Percentiles rank a stretch among this genome's conserved stretches.
Evolutionary conservation across 2,329 filamentous ascomycete genomes (phyloP).

Genomic region (Cercospora janseana): DNA sequence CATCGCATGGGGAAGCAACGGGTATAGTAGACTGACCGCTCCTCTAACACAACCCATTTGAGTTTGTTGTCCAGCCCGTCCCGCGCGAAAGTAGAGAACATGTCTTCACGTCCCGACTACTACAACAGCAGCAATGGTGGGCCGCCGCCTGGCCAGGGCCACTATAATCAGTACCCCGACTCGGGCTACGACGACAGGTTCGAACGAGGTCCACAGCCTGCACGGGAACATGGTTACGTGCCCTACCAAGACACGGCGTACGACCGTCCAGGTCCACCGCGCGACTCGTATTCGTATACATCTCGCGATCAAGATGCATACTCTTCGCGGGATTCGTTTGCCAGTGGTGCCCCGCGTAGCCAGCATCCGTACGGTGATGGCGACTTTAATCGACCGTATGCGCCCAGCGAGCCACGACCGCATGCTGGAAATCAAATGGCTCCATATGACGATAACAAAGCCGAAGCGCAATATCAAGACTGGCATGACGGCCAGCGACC

Average conservation of each 20-base stretch:
- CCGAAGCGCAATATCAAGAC: constrained; percentile 28
- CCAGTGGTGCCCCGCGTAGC: constrained; percentile 8
- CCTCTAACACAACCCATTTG: too few relatives aligned
- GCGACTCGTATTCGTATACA: constrained; percentile 11
- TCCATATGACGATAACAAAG: constrained; percentile 33
- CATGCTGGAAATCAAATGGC: constrained; percentile 21
- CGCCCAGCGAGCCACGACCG: constrained; percentile 18
- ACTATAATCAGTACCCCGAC: constrained; percentile 15
- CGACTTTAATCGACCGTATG: constrained; percentile 18
- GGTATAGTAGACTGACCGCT: too few relatives aligned
- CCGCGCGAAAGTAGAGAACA: background rate
- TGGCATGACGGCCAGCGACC: constrained; percentile 12
- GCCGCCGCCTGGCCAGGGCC: constrained; percentile 16
- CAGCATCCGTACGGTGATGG: constrained; percentile 7
- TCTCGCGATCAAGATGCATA: constrained; percentile 2
- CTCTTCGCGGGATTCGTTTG: constrained; percentile 11
- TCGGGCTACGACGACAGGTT: constrained; percentile 17
- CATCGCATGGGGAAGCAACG: too few relatives aligned
- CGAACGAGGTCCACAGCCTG: constrained; percentile 12
- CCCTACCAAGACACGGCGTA: constrained; percentile 17
- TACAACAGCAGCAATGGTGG: constrained; percentile 1
- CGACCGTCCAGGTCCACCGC: background rate
- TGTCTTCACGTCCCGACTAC: constrained; percentile 6
- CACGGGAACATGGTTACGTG: constrained; percentile 15
- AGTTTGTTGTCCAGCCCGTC: too few relatives aligned